Conservation (phyloP, 148 eudicot species). For the Rhododendron ferrugineum region DNA sequence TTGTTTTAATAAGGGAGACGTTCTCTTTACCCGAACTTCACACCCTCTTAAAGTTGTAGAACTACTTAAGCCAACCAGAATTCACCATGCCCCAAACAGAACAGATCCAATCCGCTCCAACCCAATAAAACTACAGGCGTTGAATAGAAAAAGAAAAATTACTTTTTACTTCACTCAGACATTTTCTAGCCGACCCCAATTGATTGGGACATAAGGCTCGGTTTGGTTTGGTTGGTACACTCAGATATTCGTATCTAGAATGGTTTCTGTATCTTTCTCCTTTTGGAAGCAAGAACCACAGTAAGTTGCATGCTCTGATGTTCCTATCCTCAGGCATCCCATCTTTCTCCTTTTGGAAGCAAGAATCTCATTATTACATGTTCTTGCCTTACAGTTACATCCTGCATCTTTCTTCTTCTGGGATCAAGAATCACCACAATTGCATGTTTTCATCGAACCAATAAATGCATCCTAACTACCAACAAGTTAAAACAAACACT, state of each 20-base stretch:
- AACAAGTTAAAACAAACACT: background rate
- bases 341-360: background rate
- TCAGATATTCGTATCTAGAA: background rate
- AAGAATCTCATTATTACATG: background rate
- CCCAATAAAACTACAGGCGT: background rate
- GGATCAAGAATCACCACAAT: background rate
- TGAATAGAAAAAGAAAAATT: background rate
- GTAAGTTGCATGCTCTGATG: background rate
- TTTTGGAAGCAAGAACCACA: background rate
- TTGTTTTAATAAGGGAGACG: background rate
- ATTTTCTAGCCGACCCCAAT: no score
- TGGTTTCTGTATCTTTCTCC: background rate
- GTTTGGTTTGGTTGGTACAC: no score
- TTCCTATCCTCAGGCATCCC: background rate
- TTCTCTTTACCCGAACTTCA: background rate
- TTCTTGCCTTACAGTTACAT: background rate
- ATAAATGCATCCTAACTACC: background rate
- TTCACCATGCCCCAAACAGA: background rate
- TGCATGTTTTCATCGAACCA: background rate
- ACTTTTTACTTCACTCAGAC: no score
- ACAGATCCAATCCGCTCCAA: background rate
- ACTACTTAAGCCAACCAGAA: background rate
- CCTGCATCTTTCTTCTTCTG: background rate
- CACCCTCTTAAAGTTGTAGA: background rate
- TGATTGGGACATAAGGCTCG: no score